A percentile compares a stretch with the other conserved stretches of the same genome.
phyloP scores from a whole-genome alignment of 148 eudicot genomes.

The Drosera capensis region DNA sequence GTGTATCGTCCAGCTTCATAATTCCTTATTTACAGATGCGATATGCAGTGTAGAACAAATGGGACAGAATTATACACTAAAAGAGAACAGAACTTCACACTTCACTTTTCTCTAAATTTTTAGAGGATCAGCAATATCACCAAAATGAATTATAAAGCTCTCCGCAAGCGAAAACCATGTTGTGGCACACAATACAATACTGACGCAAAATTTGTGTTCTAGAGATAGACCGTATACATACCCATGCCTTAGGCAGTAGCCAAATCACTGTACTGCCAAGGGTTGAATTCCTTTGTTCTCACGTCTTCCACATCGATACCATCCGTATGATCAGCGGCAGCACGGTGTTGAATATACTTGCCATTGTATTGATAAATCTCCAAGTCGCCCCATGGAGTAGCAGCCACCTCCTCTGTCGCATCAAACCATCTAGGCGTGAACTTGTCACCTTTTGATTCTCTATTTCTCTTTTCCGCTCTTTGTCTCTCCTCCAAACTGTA shows the following conservation, averaged over 20 bases:
- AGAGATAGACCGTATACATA: too few relatives aligned
- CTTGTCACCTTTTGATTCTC: constrained; percentile 49
- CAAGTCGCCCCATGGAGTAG: constrained; percentile 88
- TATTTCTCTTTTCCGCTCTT: constrained; percentile 59
- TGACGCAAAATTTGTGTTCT: too few relatives aligned
- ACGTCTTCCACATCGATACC: constrained; percentile 16
- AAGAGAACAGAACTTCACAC: too few relatives aligned
- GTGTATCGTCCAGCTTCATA: too few relatives aligned
- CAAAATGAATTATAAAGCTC: too few relatives aligned
- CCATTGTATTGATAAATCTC: constrained; percentile 54
- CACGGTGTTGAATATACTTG: constrained; percentile 37
- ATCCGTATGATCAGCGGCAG: constrained; percentile 20
- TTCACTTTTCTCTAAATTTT: too few relatives aligned
- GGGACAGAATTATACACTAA: too few relatives aligned
- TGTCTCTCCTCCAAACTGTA: constrained; percentile 68
- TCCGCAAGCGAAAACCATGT: too few relatives aligned
- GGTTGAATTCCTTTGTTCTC: constrained; percentile 40
- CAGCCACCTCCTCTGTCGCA: constrained; percentile 24
- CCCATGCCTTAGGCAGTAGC: constrained; percentile 3
- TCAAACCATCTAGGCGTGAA: constrained; percentile 73
- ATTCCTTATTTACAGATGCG: too few relatives aligned
- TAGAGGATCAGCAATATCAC: too few relatives aligned
- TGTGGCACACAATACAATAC: too few relatives aligned
- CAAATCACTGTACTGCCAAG: constrained; percentile 53
- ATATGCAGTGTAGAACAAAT: too few relatives aligned